Percentiles rank a stretch among this genome's conserved stretches.
Evolutionary conservation across 441 rosid genomes (phyloP).

Genomic region (Brassica hybrid): DNA sequence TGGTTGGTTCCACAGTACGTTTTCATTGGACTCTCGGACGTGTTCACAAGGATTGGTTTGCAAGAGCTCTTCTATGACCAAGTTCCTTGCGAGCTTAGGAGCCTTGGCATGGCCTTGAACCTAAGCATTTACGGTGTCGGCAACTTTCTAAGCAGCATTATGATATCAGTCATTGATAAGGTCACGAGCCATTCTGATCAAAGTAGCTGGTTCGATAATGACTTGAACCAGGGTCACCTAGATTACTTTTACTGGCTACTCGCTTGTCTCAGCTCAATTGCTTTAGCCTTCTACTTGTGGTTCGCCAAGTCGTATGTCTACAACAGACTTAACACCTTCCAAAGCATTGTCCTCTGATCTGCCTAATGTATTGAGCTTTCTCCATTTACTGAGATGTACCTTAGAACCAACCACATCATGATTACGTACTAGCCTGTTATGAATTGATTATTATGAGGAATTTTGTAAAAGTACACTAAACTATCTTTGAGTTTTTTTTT

Average conservation of each 20-base stretch:
- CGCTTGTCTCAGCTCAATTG: not conserved
- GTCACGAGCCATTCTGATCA: not conserved
- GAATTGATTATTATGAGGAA: no score
- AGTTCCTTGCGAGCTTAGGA: not conserved
- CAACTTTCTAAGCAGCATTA: not conserved
- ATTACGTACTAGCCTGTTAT: no score
- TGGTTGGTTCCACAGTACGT: constrained; percentile 5
- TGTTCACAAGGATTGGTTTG: constrained; percentile 2
- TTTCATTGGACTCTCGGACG: not conserved
- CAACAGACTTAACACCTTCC: not conserved
- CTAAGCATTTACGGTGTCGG: not conserved
- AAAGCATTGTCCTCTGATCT: not conserved
- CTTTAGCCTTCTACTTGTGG: not conserved
- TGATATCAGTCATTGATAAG: not conserved
- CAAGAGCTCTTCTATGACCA: not conserved
- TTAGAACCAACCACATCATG: no score
- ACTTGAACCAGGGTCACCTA: constrained; percentile 2
- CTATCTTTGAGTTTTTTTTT: no score
- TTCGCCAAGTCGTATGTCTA: not conserved
- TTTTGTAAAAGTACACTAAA: no score
- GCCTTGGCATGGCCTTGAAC: not conserved
- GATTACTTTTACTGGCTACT: constrained; percentile 6
- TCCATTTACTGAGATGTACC: no score
- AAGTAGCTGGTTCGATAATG: not conserved
- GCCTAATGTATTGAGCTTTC: no score